Evolutionary conservation across 179 eudicot genomes (phyloP).

Genomic region (Nepenthes alata): DNA sequence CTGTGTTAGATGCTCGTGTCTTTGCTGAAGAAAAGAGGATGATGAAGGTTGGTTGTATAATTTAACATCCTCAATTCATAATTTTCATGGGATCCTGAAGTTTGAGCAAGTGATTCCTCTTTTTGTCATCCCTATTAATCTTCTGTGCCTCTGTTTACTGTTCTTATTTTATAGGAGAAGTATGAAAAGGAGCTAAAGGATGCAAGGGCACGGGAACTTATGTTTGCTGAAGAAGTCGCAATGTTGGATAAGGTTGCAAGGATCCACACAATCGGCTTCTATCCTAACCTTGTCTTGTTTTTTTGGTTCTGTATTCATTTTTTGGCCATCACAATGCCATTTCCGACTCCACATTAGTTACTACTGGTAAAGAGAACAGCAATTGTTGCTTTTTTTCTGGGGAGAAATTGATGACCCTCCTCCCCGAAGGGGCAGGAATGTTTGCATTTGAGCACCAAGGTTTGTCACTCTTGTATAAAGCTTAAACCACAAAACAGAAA

Average conservation of each 20-base stretch:
- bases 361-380: too few species aligned
- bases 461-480: too few species aligned
- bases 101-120: background rate
- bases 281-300: background rate
- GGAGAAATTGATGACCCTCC: background rate
- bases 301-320: conserved; percentile 1
- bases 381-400: background rate
- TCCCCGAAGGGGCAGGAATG: too few species aligned
- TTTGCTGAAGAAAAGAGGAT: conserved; percentile 69
- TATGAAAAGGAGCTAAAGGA: conserved; percentile 90
- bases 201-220: conserved; percentile 92
- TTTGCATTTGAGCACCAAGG: too few species aligned
- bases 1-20: conserved; percentile 66
- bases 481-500: too few species aligned
- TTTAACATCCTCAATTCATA: background rate
- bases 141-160: background rate
- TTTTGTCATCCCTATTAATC: background rate
- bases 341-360: background rate
- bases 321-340: background rate
- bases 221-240: conserved; percentile 95
- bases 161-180: conserved; percentile 37
- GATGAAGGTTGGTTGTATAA: conserved; percentile 46
- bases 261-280: conserved; percentile 4
- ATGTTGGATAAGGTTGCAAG: conserved; percentile 71
- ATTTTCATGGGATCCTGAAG: background rate